Evolutionary conservation across 306 rosid species (phyloP), one percentile per base, ranked within the genome.

Genomic region (Cajanus cajan): DNA sequence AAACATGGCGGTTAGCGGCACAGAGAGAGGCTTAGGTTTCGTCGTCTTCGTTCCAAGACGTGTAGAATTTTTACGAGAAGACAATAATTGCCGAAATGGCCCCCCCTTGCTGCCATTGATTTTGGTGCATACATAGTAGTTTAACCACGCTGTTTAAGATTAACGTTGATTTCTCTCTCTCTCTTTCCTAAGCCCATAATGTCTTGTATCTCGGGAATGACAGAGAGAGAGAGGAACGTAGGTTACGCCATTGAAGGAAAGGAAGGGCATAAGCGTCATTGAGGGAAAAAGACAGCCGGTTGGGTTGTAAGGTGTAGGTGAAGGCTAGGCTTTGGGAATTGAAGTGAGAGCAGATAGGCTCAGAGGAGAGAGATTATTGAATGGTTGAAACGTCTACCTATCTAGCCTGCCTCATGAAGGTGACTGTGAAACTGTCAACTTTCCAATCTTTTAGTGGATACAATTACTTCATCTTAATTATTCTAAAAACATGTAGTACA

Each of bases 241-340:
- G 86, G 82, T 18, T 74, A 84, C 71, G 80, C 59, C 75, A 87
- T 62, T 79, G 88, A 82, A 66, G 77, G 62, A 68, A 76, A 78
- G 78, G 65, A 25, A 54, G 90, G 93, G 83, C 78, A 86, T 1
- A 80, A 71, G 4, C 1, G 92, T 84, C 65, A 86, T 64, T 80
- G 9, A 5, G 0, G 33, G 54, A 73, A 69, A 84, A 83, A 72
- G 88, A 86, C 89, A 92, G 85, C 68, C 90, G 89, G 91, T 84
- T 84, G 96, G 96, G 85, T 86, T 87, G 91, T 83, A 88, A 83
- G 85, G 88, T 88, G 84, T 89, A 85, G 92, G 94, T 74, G 77
- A 85, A 84, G 89, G 77, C 89, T 91, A 90, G 88, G 95, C 94
- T 84, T 92, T 82, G 97, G 98, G 96, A 95, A 92, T 88, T 92